A percentile compares a stretch with the other conserved stretches of the same genome.
phyloP scores from a whole-genome alignment of 805 yeast species.

The Wickerhamiella hasegawae region DNA sequence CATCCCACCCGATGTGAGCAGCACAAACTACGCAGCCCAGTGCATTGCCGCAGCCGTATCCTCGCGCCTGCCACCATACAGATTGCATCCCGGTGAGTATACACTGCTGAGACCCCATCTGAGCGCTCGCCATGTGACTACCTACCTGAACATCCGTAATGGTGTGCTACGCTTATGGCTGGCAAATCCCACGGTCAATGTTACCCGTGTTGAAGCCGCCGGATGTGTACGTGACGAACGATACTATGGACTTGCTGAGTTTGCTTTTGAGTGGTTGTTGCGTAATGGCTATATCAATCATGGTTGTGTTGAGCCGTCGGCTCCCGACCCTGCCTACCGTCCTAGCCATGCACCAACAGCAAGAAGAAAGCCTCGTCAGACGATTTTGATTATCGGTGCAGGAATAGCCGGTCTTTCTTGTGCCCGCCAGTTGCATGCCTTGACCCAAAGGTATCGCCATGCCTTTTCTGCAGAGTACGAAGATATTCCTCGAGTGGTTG shows the following conservation, averaged over 20 bases:
- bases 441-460: constrained; percentile 20
- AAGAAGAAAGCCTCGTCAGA: constrained; percentile 21
- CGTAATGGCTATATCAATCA: constrained; percentile 28
- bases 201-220: constrained; percentile 27
- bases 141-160: constrained; percentile 27
- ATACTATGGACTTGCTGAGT: constrained; percentile 26
- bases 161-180: constrained; percentile 28
- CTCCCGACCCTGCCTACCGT: constrained; percentile 10
- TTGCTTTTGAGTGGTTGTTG: constrained; percentile 27
- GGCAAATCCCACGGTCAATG: constrained; percentile 27
- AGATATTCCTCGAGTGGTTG: constrained; percentile 25
- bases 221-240: constrained; percentile 27
- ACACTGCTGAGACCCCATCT: constrained; percentile 21
- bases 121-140: constrained; percentile 24
- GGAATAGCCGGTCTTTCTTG: constrained; percentile 95
- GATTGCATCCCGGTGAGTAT: constrained; percentile 24
- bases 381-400: constrained; percentile 76
- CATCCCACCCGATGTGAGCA: constrained; percentile 24
- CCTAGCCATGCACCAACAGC: constrained; percentile 8
- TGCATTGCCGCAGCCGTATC: constrained; percentile 27
- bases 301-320: constrained; percentile 20
- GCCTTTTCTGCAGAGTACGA: constrained; percentile 22
- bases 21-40: constrained; percentile 23
- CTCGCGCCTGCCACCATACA: constrained; percentile 24
- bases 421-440: constrained; percentile 85